phyloP scores from a whole-genome alignment of 805 yeast species.

The Candida railenensis region DNA sequence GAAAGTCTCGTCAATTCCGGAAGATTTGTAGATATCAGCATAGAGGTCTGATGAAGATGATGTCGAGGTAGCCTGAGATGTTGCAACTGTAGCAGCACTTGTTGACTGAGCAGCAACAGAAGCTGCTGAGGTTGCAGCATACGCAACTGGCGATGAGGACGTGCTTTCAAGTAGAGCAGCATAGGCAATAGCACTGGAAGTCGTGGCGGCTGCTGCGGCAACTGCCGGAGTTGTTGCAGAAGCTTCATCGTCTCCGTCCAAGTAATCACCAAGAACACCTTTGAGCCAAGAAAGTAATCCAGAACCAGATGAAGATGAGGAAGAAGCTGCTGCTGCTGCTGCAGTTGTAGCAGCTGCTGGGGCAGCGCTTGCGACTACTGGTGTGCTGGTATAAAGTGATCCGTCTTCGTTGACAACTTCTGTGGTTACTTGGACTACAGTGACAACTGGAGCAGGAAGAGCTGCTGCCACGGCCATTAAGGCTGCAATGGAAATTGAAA shows the following conservation, averaged over 20 bases:
- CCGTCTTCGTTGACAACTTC: conserved; percentile 12
- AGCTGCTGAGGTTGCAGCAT: conserved; percentile 9
- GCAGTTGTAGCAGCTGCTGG: conserved; percentile 11
- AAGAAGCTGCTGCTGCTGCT: conserved; percentile 6
- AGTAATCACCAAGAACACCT: neutral
- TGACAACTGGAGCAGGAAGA: conserved; percentile 22
- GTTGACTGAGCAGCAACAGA: conserved; percentile 6
- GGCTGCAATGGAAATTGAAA: conserved; percentile 4
- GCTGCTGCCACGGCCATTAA: conserved; percentile 9
- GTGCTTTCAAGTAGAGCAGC: neutral
- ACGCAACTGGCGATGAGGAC: conserved; percentile 2
- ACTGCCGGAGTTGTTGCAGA: neutral
- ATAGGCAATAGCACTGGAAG: conserved; percentile 6
- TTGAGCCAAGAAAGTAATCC: neutral
- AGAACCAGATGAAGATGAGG: conserved; percentile 2
- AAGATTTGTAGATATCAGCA: conserved; percentile 16
- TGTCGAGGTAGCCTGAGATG: conserved; percentile 6
- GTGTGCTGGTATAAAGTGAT: conserved; percentile 6
- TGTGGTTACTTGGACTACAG: conserved; percentile 19
- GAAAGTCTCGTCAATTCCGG: conserved; percentile 23
- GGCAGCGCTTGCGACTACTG: conserved; percentile 10
- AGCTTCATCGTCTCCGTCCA: neutral
- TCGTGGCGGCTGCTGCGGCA: conserved; percentile 10
- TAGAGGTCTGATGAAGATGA: conserved; percentile 8
- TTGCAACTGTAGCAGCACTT: conserved; percentile 2